phyloP scores from a whole-genome alignment of 345 rosid genomes.

The Salix purpurea region DNA sequence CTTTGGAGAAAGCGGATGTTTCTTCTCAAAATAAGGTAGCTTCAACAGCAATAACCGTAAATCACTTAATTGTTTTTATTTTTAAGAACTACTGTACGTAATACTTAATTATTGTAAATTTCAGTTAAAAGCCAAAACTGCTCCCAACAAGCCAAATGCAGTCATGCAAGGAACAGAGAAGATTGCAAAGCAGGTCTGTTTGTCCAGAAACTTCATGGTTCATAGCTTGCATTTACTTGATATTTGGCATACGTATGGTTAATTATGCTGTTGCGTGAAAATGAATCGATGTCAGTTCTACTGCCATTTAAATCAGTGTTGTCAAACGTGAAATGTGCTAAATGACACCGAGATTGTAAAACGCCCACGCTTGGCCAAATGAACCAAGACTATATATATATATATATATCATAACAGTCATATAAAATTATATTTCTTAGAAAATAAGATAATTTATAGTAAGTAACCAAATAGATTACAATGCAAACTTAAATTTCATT shows the following conservation, averaged over 20 bases:
- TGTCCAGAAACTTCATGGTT: conserved; percentile 35
- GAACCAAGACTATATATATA: too few species aligned
- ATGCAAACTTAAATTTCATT: neutral
- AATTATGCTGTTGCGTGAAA: neutral
- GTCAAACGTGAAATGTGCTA: too few species aligned
- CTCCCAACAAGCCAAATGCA: conserved; percentile 48
- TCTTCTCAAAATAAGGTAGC: conserved; percentile 33
- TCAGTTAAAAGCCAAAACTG: conserved; percentile 44
- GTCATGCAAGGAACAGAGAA: conserved; percentile 40
- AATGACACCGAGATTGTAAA: too few species aligned
- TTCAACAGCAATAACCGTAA: conserved; percentile 7
- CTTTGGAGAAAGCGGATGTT: neutral
- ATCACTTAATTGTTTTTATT: conserved; percentile 6
- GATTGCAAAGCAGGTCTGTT: conserved; percentile 43
- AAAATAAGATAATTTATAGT: too few species aligned
- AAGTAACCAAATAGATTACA: too few species aligned
- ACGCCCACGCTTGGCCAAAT: too few species aligned
- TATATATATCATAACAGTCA: too few species aligned
- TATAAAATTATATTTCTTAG: too few species aligned
- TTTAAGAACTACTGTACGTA: neutral
- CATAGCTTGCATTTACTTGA: conserved; percentile 28
- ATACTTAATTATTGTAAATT: conserved; percentile 9
- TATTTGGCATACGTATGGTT: neutral
- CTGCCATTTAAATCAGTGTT: neutral
- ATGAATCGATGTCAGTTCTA: neutral